Conservation (phyloP, 495 filamentous ascomycete genomes). For the Choiromyces venosus region DNA sequence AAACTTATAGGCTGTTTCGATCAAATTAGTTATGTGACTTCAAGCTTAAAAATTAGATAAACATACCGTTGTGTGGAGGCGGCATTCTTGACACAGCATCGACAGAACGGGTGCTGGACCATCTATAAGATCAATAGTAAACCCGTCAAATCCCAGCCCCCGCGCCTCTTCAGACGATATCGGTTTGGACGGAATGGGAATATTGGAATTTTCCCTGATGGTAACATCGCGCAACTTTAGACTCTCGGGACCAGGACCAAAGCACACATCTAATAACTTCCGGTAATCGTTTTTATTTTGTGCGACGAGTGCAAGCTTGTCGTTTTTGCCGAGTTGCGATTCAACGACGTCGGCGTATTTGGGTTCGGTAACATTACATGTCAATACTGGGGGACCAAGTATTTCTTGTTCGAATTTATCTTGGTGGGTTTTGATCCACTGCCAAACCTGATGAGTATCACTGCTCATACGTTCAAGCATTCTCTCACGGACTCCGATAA, state of each 20-base stretch:
- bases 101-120: conserved; percentile 81
- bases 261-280: conserved; percentile 56
- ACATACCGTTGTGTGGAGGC: conserved; percentile 57
- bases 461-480: conserved; percentile 54
- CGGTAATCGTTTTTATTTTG: conserved; percentile 69
- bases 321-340: conserved; percentile 55
- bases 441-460: conserved; percentile 66
- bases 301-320: conserved; percentile 68
- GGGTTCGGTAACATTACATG: conserved; percentile 72
- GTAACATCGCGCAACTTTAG: conserved; percentile 61
- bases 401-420: conserved; percentile 70
- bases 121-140: conserved; percentile 66
- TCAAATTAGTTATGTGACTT: conserved; percentile 12
- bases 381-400: conserved; percentile 77
- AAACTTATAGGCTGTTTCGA: conserved; percentile 49
- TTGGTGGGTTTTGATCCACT: conserved; percentile 70
- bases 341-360: conserved; percentile 71
- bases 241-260: conserved; percentile 43
- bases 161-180: conserved; percentile 48
- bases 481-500: conserved; percentile 65
- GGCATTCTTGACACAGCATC: conserved; percentile 69
- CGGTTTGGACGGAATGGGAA: conserved; percentile 48
- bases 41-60: not conserved
- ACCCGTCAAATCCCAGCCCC: conserved; percentile 64
- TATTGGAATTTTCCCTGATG: conserved; percentile 52